These are phyloP conservation scores for Helminthosporium solani DNA, from an alignment of 2,329 filamentous ascomycete genomes.

Conservation along the genomic window DNA sequence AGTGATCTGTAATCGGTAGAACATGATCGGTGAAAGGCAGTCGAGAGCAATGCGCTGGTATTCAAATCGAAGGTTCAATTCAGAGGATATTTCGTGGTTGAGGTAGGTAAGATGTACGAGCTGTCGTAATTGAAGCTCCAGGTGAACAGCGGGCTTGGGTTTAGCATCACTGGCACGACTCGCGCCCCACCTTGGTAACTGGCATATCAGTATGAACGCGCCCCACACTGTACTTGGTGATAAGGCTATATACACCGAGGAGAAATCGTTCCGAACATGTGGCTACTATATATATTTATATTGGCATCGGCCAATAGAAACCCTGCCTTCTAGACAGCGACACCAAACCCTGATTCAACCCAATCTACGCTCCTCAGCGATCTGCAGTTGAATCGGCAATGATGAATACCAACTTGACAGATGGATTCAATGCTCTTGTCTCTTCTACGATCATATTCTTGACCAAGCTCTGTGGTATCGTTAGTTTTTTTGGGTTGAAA, in stretches of 20 bases:
- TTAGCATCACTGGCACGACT: no score
- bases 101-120: neutral
- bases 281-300: neutral
- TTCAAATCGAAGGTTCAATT: neutral
- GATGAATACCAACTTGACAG: neutral
- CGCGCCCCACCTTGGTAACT: no score
- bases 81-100: neutral
- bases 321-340: slow-evolving; percentile 1
- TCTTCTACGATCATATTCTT: neutral
- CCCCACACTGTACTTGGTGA: slow-evolving; percentile 16
- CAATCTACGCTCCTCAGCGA: slow-evolving; percentile 2
- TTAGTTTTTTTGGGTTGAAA: neutral
- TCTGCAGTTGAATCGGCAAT: slow-evolving; percentile 3
- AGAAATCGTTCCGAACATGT: neutral
- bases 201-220: neutral
- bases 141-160: no score
- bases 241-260: slow-evolving; percentile 2
- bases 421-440: neutral
- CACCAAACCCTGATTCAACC: neutral
- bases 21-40: slow-evolving; percentile 9
- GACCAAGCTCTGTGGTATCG: neutral
- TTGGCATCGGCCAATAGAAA: neutral
- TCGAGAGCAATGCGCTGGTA: no score
- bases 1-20: slow-evolving; percentile 1
- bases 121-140: neutral